phyloP scores from a whole-genome alignment of 2,329 filamentous ascomycete species.

The Immersiporthe knoxdaviesiana region DNA sequence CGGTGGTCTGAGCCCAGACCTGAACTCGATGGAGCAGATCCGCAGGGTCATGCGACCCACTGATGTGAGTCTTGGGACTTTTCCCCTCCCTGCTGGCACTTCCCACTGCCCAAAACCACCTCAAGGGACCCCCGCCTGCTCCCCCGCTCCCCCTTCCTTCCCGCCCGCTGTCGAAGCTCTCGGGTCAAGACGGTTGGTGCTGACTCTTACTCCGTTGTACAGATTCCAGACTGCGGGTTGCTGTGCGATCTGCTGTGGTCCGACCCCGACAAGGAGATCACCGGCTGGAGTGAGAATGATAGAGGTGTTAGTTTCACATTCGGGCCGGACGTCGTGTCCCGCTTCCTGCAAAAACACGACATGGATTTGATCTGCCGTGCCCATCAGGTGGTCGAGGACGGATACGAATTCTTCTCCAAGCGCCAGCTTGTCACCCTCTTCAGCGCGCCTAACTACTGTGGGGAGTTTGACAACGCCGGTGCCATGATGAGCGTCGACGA shows the following conservation, averaged over 20 bases:
- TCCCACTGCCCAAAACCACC: not conserved
- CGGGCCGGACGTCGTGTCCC: conserved; percentile 93
- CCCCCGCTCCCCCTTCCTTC: too few species aligned
- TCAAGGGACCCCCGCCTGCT: not conserved
- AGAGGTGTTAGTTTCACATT: conserved; percentile 99
- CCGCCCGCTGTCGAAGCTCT: not conserved
- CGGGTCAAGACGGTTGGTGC: not conserved
- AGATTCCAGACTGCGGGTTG: conserved; percentile 98
- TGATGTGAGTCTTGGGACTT: conserved; percentile 71
- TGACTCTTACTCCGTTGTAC: conserved; percentile 30
- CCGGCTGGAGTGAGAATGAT: conserved; percentile 98
- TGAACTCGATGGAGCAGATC: conserved; percentile 99
- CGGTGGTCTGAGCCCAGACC: conserved; percentile 91
- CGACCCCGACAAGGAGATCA: conserved; percentile 98
- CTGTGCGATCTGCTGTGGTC: conserved; percentile 98
- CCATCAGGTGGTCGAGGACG: conserved; percentile 98
- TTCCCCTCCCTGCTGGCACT: not conserved
- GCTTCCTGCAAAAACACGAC: conserved; percentile 98
- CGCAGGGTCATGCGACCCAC: conserved; percentile 98
- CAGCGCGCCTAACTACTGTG: conserved; percentile 98
- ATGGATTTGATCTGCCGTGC: conserved; percentile 99
- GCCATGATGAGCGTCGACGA: conserved; percentile 99
- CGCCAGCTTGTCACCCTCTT: conserved; percentile 96
- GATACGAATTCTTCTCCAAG: conserved; percentile 99
- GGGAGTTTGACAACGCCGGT: conserved; percentile 98